Evolutionary conservation across 768 basidiomycete species (phyloP), one percentile per base, ranked within the genome.

Genomic region (Amylocystis lapponica): DNA sequence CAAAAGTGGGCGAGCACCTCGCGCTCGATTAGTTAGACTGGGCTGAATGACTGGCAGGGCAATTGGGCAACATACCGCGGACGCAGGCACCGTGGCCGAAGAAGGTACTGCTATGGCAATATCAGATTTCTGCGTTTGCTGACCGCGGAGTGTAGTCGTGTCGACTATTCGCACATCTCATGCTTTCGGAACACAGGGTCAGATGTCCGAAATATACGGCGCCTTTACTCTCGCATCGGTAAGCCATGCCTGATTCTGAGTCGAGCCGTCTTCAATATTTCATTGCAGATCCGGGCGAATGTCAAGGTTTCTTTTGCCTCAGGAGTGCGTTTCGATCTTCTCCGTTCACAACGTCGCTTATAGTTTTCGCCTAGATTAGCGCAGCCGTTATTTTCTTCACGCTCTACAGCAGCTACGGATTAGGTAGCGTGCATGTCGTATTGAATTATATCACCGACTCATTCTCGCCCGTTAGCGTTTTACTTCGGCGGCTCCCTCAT

Each of bases 311-410:
- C n/a, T n/a, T n/a, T n/a, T n/a, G n/a, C n/a, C n/a, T n/a, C n/a
- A n/a, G n/a, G n/a, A n/a, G n/a, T n/a, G n/a, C n/a, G n/a, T n/a
- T n/a, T n/a, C n/a, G n/a, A n/a, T n/a, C n/a, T n/a, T n/a, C n/a
- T n/a, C n/a, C n/a, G n/a, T n/a, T n/a, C n/a, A n/a, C n/a, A n/a
- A n/a, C n/a, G n/a, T n/a, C n/a, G n/a, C n/a, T n/a, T n/a, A n/a
- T n/a, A n/a, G n/a, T n/a, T n/a, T n/a, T n/a, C n/a, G n/a, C n/a
- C n/a, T n/a, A n/a, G n/a, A n/a, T n/a, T n/a, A n/a, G n/a, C n/a
- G n/a, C n/a, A n/a, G n/a, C n/a, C n/a, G n/a, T 74, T 12, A 88
- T 95, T 66, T 90, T 94, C 68, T 89, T 90, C 56, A 71, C 86
- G 44, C 85, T 94, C 45, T 94, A 88, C 52, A 58, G 75, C 7